phyloP scores from a whole-genome alignment of 2,329 filamentous ascomycete genomes.

The Hortaea werneckii region DNA sequence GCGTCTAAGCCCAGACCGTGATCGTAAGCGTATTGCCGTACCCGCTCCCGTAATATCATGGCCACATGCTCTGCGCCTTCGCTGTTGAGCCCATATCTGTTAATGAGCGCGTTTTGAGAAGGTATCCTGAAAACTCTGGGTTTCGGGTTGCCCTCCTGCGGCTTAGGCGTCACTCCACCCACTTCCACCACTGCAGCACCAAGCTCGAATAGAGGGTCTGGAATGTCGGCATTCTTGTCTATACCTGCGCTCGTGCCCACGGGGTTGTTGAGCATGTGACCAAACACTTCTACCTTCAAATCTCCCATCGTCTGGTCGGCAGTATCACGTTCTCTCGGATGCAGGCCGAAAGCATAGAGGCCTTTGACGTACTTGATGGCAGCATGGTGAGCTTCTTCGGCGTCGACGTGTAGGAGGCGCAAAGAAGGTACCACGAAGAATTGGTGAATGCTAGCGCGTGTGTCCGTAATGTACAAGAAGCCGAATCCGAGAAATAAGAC shows the following conservation, averaged over 20 bases:
- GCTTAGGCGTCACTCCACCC: slow-evolving; percentile 77
- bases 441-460: slow-evolving; percentile 43
- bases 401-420: slow-evolving; percentile 58
- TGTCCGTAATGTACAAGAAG: slow-evolving; percentile 45
- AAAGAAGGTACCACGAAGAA: slow-evolving; percentile 50
- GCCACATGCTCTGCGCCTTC: slow-evolving; percentile 82
- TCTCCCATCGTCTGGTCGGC: slow-evolving; percentile 41
- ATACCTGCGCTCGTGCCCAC: slow-evolving; percentile 92
- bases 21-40: slow-evolving; percentile 64
- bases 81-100: slow-evolving; percentile 92
- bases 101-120: slow-evolving; percentile 77
- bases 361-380: slow-evolving; percentile 62
- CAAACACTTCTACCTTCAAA: slow-evolving; percentile 60
- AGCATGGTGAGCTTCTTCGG: slow-evolving; percentile 83
- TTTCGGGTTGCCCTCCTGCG: slow-evolving; percentile 77
- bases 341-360: slow-evolving; percentile 62
- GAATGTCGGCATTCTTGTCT: slow-evolving; percentile 87
- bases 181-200: slow-evolving; percentile 85
- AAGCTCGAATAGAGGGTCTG: slow-evolving; percentile 71
- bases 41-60: slow-evolving; percentile 62
- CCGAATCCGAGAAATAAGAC: slow-evolving; percentile 36
- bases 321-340: slow-evolving; percentile 71
- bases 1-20: slow-evolving; percentile 56
- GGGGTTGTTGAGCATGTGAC: slow-evolving; percentile 67
- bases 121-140: slow-evolving; percentile 83